Base-by-base conservation (phyloP, 768 basidiomycete genomes). In the Tephrocybe sp. region DNA sequence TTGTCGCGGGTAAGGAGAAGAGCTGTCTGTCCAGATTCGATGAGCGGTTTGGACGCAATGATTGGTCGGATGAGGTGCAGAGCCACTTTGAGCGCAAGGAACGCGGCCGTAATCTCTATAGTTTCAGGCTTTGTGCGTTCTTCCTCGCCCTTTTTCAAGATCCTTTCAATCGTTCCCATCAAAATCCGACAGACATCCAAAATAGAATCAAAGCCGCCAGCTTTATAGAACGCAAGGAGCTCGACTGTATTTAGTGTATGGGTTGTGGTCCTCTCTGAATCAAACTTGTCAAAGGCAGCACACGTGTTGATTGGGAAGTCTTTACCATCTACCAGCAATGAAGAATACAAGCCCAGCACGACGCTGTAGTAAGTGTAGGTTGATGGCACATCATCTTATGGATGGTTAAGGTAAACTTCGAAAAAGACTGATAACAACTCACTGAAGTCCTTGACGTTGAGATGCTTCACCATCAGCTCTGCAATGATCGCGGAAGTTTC, bases 1-100 rank as follows among this genome's bases (percentile, higher is more conserved):
- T 89, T 89, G 67, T 92, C 92, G 13, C 84, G 82, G 15, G 85
- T 86, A 32, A 82, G 69, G 13, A 88, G 75, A 26, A 89, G 67
- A 3, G 76, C 64, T 0, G 92, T 95, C 68, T 98, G 95, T 2
- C 83, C 78, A 6, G 92, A 89, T 50, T 98, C 94, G 47, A 93
- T 78, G 21, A 96, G 72, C 11, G 89, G 79, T 58, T 89, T 89
- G 22, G 90, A 80, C 1, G 88, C 85, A 21, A 92, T 76, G 36
- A 98, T 72, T 9, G 87, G 81, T 50, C 82, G 76, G 34, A 98
- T 70, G 35, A 96, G 74, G 55, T 88, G 83, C 30, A 96, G 72
- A 0, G 85, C 84, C 35, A 92, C 83, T 66, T 92, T 93, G 43
- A 95, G 66, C 6, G 87, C 91, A 36, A 85, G 82, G 46, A 86